Percentiles rank a stretch among this genome's conserved stretches.
phyloP scores from a whole-genome alignment of 257 asterid species.

The Nyctanthes arbortristis region DNA sequence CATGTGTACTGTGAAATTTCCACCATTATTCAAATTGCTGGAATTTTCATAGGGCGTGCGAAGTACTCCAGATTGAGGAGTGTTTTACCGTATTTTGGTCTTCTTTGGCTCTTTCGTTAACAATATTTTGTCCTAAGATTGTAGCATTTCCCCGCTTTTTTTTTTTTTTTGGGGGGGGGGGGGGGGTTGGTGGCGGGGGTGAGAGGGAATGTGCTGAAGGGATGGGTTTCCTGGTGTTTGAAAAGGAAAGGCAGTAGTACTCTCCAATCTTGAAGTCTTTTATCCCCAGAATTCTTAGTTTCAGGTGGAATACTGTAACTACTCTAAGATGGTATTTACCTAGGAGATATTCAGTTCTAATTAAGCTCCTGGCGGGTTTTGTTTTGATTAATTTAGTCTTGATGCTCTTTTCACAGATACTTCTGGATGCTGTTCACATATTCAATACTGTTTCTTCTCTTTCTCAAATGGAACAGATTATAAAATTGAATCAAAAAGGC shows the following conservation, averaged over 20 bases:
- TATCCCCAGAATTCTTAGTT: too few relatives aligned
- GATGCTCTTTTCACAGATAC: slow-evolving; percentile 50
- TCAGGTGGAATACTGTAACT: too few relatives aligned
- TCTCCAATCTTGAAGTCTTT: too few relatives aligned
- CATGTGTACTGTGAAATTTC: too few relatives aligned
- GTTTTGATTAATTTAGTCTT: slow-evolving; percentile 3
- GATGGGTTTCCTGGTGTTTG: too few relatives aligned
- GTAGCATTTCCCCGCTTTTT: too few relatives aligned
- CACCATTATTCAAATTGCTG: slow-evolving; percentile 3
- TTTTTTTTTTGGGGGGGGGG: neutral
- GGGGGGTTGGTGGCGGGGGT: too few relatives aligned
- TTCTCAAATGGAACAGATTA: slow-evolving; percentile 70
- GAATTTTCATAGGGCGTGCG: neutral
- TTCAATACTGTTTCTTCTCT: slow-evolving; percentile 64
- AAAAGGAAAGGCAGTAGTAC: too few relatives aligned
- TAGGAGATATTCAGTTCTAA: neutral
- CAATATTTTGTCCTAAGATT: neutral
- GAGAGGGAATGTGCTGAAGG: too few relatives aligned
- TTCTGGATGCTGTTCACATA: slow-evolving; percentile 66
- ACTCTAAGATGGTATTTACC: too few relatives aligned
- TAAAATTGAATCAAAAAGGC: slow-evolving; percentile 73
- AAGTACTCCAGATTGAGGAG: neutral
- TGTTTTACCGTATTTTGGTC: neutral
- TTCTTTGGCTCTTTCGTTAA: neutral
- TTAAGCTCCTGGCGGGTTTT: neutral